A percentile compares a stretch with the other conserved stretches of the same genome.
phyloP scores from a whole-genome alignment of 2,329 filamentous ascomycete genomes.

The Aspergillus nomiae region DNA sequence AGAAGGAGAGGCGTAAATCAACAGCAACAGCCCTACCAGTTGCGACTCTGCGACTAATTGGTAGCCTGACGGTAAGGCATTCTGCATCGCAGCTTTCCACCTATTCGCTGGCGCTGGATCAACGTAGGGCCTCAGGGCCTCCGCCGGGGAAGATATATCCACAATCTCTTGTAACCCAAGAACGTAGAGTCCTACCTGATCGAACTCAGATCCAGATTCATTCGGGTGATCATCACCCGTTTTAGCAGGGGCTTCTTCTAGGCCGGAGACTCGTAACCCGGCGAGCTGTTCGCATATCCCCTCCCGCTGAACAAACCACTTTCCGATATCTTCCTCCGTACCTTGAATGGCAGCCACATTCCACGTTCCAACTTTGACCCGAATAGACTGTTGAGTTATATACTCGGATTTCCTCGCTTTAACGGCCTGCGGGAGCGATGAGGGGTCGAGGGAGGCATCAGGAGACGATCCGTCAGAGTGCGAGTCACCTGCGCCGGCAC shows the following conservation, averaged over 20 bases:
- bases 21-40: constrained; percentile 77
- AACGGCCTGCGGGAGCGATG: constrained; percentile 60
- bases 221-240: constrained; percentile 16
- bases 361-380: constrained; percentile 91
- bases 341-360: constrained; percentile 86
- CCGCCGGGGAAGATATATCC: constrained; percentile 76
- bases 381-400: constrained; percentile 70
- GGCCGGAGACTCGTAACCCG: constrained; percentile 46
- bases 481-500: constrained; percentile 13
- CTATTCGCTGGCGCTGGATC: constrained; percentile 71
- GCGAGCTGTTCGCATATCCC: constrained; percentile 67
- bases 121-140: constrained; percentile 75
- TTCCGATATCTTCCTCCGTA: constrained; percentile 82
- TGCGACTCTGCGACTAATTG: constrained; percentile 77
- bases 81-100: constrained; percentile 78
- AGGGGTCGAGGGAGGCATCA: constrained; percentile 29
- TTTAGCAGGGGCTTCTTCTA: constrained; percentile 21
- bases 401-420: constrained; percentile 78
- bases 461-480: constrained; percentile 14
- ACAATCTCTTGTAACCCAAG: constrained; percentile 91
- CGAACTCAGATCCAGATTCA: constrained; percentile 36
- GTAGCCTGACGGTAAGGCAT: constrained; percentile 76
- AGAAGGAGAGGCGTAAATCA: constrained; percentile 81
- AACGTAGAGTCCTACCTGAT: constrained; percentile 84
- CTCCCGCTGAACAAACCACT: constrained; percentile 82